Percentiles rank a stretch among this genome's conserved stretches.
phyloP scores from a whole-genome alignment of 2,329 filamentous ascomycete genomes.

The Exophiala oligosperma region DNA sequence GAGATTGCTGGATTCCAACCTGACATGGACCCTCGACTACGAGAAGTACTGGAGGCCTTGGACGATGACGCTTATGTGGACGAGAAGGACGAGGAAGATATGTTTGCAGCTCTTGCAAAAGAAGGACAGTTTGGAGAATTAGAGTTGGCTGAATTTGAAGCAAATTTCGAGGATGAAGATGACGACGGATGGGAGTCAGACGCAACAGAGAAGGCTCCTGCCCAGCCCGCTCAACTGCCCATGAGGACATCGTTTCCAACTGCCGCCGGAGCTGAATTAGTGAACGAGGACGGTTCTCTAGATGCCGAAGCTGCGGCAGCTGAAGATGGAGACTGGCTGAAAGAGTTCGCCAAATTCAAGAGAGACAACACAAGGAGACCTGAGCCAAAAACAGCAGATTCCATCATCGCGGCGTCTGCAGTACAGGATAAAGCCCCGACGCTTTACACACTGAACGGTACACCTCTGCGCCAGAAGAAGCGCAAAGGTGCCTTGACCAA shows the following conservation, averaged over 20 bases:
- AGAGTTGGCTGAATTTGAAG: slow-evolving; percentile 77
- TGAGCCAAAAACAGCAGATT: slow-evolving; percentile 37
- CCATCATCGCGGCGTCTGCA: slow-evolving; percentile 41
- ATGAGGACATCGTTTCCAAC: slow-evolving; percentile 10
- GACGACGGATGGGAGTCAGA: slow-evolving; percentile 96
- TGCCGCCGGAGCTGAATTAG: background rate
- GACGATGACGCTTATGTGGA: slow-evolving; percentile 96
- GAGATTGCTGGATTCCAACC: slow-evolving; percentile 91
- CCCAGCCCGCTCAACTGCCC: slow-evolving; percentile 30
- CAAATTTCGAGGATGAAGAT: slow-evolving; percentile 57
- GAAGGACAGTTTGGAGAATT: slow-evolving; percentile 66
- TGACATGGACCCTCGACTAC: slow-evolving; percentile 91
- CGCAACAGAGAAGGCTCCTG: slow-evolving; percentile 72
- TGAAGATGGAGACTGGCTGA: slow-evolving; percentile 81
- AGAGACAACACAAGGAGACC: slow-evolving; percentile 60
- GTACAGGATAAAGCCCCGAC: slow-evolving; percentile 43
- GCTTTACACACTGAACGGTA: slow-evolving; percentile 63
- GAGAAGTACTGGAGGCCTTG: slow-evolving; percentile 88
- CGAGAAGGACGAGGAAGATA: slow-evolving; percentile 72
- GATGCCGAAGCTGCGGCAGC: slow-evolving; percentile 39
- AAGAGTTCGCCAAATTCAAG: slow-evolving; percentile 93
- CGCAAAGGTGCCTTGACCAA: slow-evolving; percentile 90
- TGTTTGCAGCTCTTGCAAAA: slow-evolving; percentile 73
- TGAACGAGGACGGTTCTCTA: background rate
- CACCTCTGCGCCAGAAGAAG: slow-evolving; percentile 73